phyloP scores from a whole-genome alignment of 805 yeast species.

The Nematodospora valgi region DNA sequence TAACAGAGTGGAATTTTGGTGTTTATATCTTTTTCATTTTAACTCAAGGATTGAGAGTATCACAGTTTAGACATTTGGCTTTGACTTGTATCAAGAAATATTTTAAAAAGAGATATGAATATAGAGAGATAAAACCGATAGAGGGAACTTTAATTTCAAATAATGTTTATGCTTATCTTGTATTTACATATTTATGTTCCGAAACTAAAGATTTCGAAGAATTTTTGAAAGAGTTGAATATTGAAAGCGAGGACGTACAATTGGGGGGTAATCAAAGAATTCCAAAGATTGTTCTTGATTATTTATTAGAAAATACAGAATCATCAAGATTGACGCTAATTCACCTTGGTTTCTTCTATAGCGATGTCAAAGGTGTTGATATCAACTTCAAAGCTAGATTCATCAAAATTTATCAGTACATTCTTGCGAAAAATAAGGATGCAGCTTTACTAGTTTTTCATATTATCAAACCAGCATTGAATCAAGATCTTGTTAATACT shows the following conservation, averaged over 20 bases:
- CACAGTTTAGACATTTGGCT: conserved; percentile 52
- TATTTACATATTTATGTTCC: conserved; percentile 30
- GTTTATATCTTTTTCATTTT: conserved; percentile 45
- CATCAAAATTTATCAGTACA: conserved; percentile 23
- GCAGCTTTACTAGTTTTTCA: conserved; percentile 28
- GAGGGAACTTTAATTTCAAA: conserved; percentile 8
- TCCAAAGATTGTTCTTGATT: conserved; percentile 28
- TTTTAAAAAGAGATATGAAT: conserved; percentile 41
- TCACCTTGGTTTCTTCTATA: conserved; percentile 29
- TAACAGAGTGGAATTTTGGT: conserved; percentile 49
- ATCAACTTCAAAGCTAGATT: conserved; percentile 26
- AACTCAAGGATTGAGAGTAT: conserved; percentile 56
- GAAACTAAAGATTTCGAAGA: conserved; percentile 22
- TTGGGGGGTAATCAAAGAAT: conserved; percentile 16
- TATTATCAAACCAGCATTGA: conserved; percentile 25
- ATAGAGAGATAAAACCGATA: conserved; percentile 15
- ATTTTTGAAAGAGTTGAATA: conserved; percentile 19
- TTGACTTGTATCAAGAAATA: conserved; percentile 41
- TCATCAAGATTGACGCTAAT: conserved; percentile 22
- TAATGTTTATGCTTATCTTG: conserved; percentile 21
- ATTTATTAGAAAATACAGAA: conserved; percentile 15
- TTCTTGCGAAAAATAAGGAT: conserved; percentile 19
- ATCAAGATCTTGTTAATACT: conserved; percentile 24
- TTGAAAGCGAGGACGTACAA: conserved; percentile 12
- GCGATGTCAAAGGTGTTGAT: conserved; percentile 26